A percentile compares a stretch with the other conserved stretches of the same genome.
These are phyloP conservation scores for Arxiozyma heterogenica DNA, from an alignment of 1,139 yeast genomes.

Conservation along the genomic window DNA sequence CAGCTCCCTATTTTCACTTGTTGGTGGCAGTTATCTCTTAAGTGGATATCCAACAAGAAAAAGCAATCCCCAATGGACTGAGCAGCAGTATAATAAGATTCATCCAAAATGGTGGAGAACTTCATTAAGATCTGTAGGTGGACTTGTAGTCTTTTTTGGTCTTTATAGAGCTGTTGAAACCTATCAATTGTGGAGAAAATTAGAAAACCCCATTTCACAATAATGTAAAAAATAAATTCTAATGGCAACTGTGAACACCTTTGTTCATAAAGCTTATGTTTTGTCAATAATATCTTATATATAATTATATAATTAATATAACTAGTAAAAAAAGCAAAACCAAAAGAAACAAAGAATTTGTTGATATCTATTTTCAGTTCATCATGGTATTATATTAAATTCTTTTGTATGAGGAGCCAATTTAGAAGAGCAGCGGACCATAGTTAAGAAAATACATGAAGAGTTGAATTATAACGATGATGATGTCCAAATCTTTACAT, in stretches of 20 bases:
- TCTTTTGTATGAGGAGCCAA: too few species aligned
- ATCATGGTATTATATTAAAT: too few species aligned
- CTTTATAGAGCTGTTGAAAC: slow-evolving; percentile 36
- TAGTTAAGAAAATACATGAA: too few species aligned
- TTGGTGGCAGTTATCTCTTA: slow-evolving; percentile 52
- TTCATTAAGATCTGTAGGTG: slow-evolving; percentile 44
- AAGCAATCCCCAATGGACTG: slow-evolving; percentile 27
- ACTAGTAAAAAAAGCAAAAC: too few species aligned
- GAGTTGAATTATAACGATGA: too few species aligned
- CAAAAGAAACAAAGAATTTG: too few species aligned
- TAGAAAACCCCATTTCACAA: not conserved
- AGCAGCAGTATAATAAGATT: slow-evolving; percentile 28
- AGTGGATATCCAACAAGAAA: slow-evolving; percentile 42
- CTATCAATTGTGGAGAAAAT: not conserved
- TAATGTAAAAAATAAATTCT: too few species aligned
- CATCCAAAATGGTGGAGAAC: slow-evolving; percentile 56
- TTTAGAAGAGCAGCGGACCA: too few species aligned
- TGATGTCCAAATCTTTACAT: too few species aligned
- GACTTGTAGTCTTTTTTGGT: slow-evolving; percentile 45
- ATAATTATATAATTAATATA: too few species aligned
- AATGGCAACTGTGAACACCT: not conserved
- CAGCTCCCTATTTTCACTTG: slow-evolving; percentile 47
- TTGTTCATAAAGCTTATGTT: not conserved
- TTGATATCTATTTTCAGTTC: too few species aligned
- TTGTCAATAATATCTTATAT: too few species aligned